phyloP scores from a whole-genome alignment of 1,139 yeast genomes.

The Wickerhamomyces sp. region DNA sequence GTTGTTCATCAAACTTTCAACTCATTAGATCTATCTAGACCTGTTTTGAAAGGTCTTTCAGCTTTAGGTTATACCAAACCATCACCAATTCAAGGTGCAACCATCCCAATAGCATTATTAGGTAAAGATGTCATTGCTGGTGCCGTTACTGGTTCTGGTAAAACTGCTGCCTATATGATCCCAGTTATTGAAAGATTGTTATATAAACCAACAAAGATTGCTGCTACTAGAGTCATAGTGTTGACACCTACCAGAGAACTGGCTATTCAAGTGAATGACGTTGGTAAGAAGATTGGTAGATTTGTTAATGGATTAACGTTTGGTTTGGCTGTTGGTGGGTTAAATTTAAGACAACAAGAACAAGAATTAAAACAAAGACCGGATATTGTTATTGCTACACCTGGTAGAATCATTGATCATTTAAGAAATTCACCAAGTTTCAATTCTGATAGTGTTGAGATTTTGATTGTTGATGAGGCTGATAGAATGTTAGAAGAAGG shows the following conservation, averaged over 20 bases:
- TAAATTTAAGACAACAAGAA: slow-evolving; percentile 91
- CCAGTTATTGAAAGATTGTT: slow-evolving; percentile 91
- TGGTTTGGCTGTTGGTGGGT: slow-evolving; percentile 97
- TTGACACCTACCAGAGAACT: slow-evolving; percentile 96
- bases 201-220: slow-evolving; percentile 78
- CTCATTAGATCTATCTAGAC: slow-evolving; percentile 79
- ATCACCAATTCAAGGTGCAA: slow-evolving; percentile 89
- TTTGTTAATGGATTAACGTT: slow-evolving; percentile 71
- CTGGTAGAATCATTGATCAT: slow-evolving; percentile 96
- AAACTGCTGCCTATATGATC: slow-evolving; percentile 95
- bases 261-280: slow-evolving; percentile 94
- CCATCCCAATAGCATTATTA: slow-evolving; percentile 85
- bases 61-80: slow-evolving; percentile 80
- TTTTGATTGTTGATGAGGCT: slow-evolving; percentile 93
- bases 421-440: slow-evolving; percentile 92
- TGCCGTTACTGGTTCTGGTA: slow-evolving; percentile 99
- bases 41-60: slow-evolving; percentile 76
- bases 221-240: slow-evolving; percentile 86
- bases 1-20: slow-evolving; percentile 63
- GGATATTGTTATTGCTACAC: slow-evolving; percentile 94
- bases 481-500: slow-evolving; percentile 99
- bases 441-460: slow-evolving; percentile 85
- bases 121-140: slow-evolving; percentile 99
- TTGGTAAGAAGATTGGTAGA: slow-evolving; percentile 78
- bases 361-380: slow-evolving; percentile 89